These are phyloP conservation scores for Syzygium malaccense DNA, from an alignment of 441 rosid species.

Conservation along the genomic window DNA sequence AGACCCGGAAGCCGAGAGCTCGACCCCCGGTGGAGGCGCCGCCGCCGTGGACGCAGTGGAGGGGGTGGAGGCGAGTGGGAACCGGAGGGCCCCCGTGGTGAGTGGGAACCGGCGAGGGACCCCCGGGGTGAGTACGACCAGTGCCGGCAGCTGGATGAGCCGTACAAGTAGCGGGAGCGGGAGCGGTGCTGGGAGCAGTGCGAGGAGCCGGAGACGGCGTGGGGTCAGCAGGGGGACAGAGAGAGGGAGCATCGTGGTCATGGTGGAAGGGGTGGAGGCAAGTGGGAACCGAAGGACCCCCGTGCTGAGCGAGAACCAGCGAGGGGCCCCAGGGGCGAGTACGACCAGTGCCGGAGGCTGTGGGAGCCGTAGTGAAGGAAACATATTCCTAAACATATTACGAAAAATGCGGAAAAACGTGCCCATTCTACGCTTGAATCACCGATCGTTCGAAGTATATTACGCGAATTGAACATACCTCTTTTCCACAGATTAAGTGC, in stretches of 20 bases:
- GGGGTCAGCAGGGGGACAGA: not conserved
- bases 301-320: not conserved
- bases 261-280: too few relatives aligned
- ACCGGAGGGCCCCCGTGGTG: not conserved
- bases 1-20: not conserved
- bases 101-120: not conserved
- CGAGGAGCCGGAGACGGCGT: not conserved
- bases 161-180: not conserved
- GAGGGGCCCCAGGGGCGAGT: constrained; percentile 6
- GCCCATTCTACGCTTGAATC: too few relatives aligned
- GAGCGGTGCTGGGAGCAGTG: constrained; percentile 15
- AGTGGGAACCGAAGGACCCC: not conserved
- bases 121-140: constrained; percentile 1
- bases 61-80: not conserved
- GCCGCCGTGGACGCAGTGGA: not conserved
- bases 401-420: too few relatives aligned
- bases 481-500: too few relatives aligned
- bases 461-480: too few relatives aligned
- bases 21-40: not conserved
- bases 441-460: too few relatives aligned
- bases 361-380: constrained; percentile 10
- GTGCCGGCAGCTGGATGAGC: not conserved
- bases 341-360: not conserved
- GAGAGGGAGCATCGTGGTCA: not conserved
- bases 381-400: too few relatives aligned